Base-by-base conservation (phyloP, 2,329 filamentous ascomycete species). In the Diplodia seriata region DNA sequence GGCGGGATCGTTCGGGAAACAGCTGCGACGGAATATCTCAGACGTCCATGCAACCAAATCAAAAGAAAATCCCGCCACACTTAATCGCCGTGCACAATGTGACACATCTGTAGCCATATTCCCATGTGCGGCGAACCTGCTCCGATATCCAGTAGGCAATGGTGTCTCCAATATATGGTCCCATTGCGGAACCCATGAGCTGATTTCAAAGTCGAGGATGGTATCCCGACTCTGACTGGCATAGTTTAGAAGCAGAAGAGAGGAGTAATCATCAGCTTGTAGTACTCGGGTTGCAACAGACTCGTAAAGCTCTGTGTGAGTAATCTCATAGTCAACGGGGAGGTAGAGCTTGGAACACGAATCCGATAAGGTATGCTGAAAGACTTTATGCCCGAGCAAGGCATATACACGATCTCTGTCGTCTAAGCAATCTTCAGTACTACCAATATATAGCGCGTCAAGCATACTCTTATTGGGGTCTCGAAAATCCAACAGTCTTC, bases 141-240 rank as follows among this genome's bases (percentile, higher is more conserved):
- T 3, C 23, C 2, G 3, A 26, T 26, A 26, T 26, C 3, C 2
- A 26, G 3, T 0, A 26, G 23, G 2, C 2, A 26, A 26, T 3
- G 23, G 23, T 26, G 3, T 0, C 3, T 0, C 23, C 23, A 3
- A 26, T 2, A 3, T 3, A n/a, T 33, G 2, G n/a, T 49, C 11
- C 56, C 36, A 61, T n/a, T 23, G 57, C 4, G 57, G 59, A 9
- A 36, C 26, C 59, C 59, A 63, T 1, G 59, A 63, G 1, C 23
- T 6, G 8, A 33, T 15, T 0, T 26, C n/a, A 12, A 2, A 9
- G 9, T 49, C 43, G 1, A 50, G 6, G 6, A 63, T 7, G 2
- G 26, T 33, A 8, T 18, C 2, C 1, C 18, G 0, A 33, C 23
- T 2, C 7, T 63, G 59, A 2, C 0, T 0, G 1, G 4, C 8